A percentile compares a stretch with the other conserved stretches of the same genome.
Evolutionary conservation across 345 rosid genomes (phyloP).

Genomic region (Firmiana major): DNA sequence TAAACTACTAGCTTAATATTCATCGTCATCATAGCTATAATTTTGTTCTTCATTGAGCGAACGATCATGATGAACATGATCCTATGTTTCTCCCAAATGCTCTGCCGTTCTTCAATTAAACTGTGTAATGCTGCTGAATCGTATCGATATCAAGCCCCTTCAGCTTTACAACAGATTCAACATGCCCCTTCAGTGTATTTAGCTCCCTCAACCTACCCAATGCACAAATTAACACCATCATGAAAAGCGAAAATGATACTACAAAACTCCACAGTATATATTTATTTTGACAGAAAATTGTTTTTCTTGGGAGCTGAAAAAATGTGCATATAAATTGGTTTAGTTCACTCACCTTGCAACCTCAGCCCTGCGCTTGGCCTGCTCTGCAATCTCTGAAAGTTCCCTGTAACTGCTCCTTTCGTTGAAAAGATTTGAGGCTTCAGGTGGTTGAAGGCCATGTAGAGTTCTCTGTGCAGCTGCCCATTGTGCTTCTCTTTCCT

Average conservation of each 20-base stretch:
- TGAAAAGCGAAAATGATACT: background rate
- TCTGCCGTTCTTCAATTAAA: constrained; percentile 27
- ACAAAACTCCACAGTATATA: background rate
- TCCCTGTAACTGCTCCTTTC: constrained; percentile 77
- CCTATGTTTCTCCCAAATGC: background rate
- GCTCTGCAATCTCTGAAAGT: constrained; percentile 94
- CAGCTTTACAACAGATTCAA: constrained; percentile 83
- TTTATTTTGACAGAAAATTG: background rate
- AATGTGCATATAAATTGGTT: background rate
- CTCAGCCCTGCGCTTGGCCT: constrained; percentile 97
- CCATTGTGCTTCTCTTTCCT: constrained; percentile 95
- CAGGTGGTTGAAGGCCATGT: constrained; percentile 87
- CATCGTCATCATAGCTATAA: too few species aligned
- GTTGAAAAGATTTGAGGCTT: constrained; percentile 36
- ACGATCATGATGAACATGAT: background rate
- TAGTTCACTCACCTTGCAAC: constrained; percentile 65
- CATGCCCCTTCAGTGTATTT: constrained; percentile 69
- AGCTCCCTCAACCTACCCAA: constrained; percentile 67
- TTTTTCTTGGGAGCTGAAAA: background rate
- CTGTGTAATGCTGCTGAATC: constrained; percentile 81
- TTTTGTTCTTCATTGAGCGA: constrained; percentile 17
- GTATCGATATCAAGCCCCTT: constrained; percentile 83
- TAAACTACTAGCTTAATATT: background rate
- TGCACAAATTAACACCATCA: background rate
- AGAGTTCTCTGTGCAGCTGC: constrained; percentile 89